Evolutionary conservation across 2,329 filamentous ascomycete species (phyloP), one percentile per base, ranked within the genome.

Genomic region (Phoma sp.): DNA sequence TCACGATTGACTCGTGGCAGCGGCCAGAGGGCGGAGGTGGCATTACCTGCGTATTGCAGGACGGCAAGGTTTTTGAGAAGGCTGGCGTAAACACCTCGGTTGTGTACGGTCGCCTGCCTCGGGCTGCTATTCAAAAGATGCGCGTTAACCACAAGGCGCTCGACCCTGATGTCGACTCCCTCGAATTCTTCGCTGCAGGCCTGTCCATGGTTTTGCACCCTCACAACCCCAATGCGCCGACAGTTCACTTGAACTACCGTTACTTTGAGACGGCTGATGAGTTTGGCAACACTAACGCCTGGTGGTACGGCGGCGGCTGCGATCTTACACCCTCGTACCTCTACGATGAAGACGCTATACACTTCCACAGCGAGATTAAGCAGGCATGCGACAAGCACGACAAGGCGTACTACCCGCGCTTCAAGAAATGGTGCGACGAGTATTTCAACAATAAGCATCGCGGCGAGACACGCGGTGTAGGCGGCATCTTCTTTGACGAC

Each of bases 401-500:
- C 79, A 90, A 90, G 74, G 84, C 82, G 33, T 99, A 97, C 81
- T 99, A 96, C 75, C 88, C 91, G 10, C 86, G 87, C 47, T 99
- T 98, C 84, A 99, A 99, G 81, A 88, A 89, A 72, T 99, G 95
- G 95, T 99, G 95, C 75, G 95, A 99, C 75, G 87, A 96, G 67
- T 99, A 99, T 80, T 99, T 99, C 78, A 88, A 84, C 80, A 90
- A 97, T 76, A 93, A 93, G 74, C 95, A 99, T 79, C 87, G 95
- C 41, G 85, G 85, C 55, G 95, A 99, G 79, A 82, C 86, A 41
- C 89, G 95, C 43, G 95, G 95, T 52, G 79, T 99, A 30, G 95
- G 95, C 47, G 95, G 95, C 48, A 98, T 99, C 76, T 99, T 99
- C 84, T 99, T 99, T 70, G 95, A 99, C 76, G 95, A 99, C 73